Percentiles rank a stretch among this genome's conserved stretches.
phyloP scores from a whole-genome alignment of 352 stramenopile species.

The Pythium diclinum region DNA sequence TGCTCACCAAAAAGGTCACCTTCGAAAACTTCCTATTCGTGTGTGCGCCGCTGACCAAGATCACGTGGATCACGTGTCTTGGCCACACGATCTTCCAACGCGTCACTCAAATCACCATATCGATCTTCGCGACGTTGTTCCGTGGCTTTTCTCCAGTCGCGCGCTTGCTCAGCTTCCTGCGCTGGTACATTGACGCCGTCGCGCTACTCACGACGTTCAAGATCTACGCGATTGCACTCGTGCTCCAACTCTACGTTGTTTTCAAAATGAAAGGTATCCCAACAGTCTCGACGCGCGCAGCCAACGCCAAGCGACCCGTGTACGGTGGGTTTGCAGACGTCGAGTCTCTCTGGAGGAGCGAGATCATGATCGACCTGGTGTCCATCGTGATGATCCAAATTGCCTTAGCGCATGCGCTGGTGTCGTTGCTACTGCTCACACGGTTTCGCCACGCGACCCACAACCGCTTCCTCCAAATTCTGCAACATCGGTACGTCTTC shows the following conservation, averaged over 20 bases:
- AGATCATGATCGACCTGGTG: constrained; percentile 26
- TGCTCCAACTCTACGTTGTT: constrained; percentile 7
- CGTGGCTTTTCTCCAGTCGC: not conserved
- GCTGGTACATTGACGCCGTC: constrained; percentile 12
- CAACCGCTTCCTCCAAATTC: constrained; percentile 29
- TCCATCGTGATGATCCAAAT: constrained; percentile 12
- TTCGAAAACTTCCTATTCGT: constrained; percentile 25
- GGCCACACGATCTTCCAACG: constrained; percentile 15
- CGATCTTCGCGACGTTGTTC: not conserved
- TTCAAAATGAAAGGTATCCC: constrained; percentile 21
- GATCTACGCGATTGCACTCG: constrained; percentile 6
- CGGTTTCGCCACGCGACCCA: constrained; percentile 20
- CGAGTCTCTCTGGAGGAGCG: constrained; percentile 29
- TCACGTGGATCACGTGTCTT: constrained; percentile 28
- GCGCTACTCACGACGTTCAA: constrained; percentile 12
- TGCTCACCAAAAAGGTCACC: constrained; percentile 17
- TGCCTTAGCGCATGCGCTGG: constrained; percentile 1
- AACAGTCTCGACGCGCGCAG: constrained; percentile 22
- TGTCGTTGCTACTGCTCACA: constrained; percentile 15
- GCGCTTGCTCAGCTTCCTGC: not conserved
- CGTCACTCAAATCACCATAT: not conserved
- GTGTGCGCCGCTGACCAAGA: constrained; percentile 18
- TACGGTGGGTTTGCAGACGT: constrained; percentile 28
- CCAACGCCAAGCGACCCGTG: constrained; percentile 11
- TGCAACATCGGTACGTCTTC: constrained; percentile 30